Evolutionary conservation across 768 basidiomycete genomes (phyloP).

Genomic region (Trametes gibbosa): DNA sequence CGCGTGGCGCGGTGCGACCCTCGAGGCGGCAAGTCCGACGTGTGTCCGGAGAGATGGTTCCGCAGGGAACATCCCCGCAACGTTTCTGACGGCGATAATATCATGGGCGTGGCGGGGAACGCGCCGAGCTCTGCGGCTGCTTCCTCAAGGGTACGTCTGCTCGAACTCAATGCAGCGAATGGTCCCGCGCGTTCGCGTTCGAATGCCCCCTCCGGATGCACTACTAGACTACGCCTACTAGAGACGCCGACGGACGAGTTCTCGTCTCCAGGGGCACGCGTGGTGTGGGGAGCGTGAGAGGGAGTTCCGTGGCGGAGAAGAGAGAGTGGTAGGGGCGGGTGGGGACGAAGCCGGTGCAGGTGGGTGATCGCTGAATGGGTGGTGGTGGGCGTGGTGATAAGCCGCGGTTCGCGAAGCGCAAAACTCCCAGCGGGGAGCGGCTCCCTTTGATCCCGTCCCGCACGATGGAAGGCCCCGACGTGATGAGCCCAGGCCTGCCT

Average conservation of each 20-base stretch:
- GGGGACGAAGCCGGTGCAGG: too few relatives aligned
- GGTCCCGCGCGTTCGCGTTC: slow-evolving; percentile 8
- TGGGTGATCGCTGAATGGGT: background rate
- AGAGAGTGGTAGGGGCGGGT: too few relatives aligned
- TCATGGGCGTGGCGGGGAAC: too few relatives aligned
- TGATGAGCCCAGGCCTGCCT: too few relatives aligned
- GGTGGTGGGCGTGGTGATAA: background rate
- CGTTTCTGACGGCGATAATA: slow-evolving; percentile 11
- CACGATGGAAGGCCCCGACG: too few relatives aligned
- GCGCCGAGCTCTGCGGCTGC: background rate
- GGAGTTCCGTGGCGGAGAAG: too few relatives aligned
- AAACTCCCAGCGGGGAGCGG: too few relatives aligned
- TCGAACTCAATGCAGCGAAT: background rate
- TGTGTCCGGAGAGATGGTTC: slow-evolving; percentile 4
- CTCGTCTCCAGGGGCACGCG: background rate
- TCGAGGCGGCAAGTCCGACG: slow-evolving; percentile 13
- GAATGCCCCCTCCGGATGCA: background rate
- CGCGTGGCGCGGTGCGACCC: background rate
- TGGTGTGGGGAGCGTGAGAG: too few relatives aligned
- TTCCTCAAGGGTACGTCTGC: slow-evolving; percentile 8
- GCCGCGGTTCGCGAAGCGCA: too few relatives aligned
- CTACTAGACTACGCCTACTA: too few relatives aligned
- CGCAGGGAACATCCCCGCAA: background rate
- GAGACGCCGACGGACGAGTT: too few relatives aligned
- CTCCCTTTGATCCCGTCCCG: too few relatives aligned